Percentiles rank a stretch among this genome's conserved stretches.
These are phyloP conservation scores for Fonsecaea pedrosoi DNA, from an alignment of 2,329 filamentous ascomycete species.

Conservation along the genomic window DNA sequence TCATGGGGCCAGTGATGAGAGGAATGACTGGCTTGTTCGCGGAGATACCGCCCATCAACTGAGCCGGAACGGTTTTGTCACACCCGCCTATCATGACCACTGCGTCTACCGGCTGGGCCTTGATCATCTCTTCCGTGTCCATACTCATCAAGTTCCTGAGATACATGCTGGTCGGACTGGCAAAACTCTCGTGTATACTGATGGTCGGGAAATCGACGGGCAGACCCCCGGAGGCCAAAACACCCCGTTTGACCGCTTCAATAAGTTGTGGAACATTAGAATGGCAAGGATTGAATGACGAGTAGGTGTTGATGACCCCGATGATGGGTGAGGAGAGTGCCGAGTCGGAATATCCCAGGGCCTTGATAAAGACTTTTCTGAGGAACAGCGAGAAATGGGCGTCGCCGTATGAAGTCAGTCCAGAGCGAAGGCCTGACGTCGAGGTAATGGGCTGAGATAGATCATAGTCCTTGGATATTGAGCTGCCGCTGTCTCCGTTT, in stretches of 20 bases:
- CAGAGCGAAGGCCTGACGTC: constrained; percentile 65
- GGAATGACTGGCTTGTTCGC: constrained; percentile 75
- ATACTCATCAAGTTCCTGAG: constrained; percentile 77
- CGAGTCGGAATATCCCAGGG: constrained; percentile 74
- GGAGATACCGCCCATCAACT: constrained; percentile 77
- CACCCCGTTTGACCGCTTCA: constrained; percentile 71
- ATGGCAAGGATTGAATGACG: constrained; percentile 76
- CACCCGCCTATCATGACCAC: constrained; percentile 73
- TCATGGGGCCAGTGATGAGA: constrained; percentile 75
- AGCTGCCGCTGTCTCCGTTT: constrained; percentile 2
- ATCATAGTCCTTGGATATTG: constrained; percentile 60
- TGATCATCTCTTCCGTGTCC: constrained; percentile 81
- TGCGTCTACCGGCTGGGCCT: constrained; percentile 72
- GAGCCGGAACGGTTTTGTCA: constrained; percentile 76
- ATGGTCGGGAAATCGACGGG: constrained; percentile 78
- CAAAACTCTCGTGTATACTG: constrained; percentile 72
- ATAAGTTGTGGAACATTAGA: constrained; percentile 74
- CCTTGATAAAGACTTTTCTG: constrained; percentile 79
- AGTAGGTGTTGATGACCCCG: constrained; percentile 77
- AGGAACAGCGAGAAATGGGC: constrained; percentile 77
- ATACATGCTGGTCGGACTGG: constrained; percentile 76
- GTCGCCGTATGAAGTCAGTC: constrained; percentile 73
- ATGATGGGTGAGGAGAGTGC: constrained; percentile 73
- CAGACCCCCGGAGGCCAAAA: constrained; percentile 70
- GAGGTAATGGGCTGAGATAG: constrained; percentile 61